Percentiles rank a stretch among this genome's conserved stretches.
These are phyloP conservation scores for Brassica carinata DNA, from an alignment of 345 rosid genomes.

Conservation along the genomic window DNA sequence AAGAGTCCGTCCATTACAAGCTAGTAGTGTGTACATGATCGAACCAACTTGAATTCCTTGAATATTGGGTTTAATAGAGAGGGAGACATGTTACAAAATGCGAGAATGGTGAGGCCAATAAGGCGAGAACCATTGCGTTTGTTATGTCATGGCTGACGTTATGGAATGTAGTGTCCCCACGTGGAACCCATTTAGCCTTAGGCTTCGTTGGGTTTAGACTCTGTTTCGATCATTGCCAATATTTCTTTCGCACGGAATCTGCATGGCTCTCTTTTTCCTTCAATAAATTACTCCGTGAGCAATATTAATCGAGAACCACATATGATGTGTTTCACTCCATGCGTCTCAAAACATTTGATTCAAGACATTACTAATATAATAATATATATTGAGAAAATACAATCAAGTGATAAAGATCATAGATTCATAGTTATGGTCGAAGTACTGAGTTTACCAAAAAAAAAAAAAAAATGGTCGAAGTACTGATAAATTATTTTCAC, in stretches of 20 bases:
- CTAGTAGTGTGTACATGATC: not conserved
- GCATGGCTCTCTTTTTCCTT: constrained; percentile 7
- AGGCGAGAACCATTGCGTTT: not conserved
- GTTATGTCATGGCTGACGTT: not conserved
- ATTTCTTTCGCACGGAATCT: not conserved
- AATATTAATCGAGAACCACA: not conserved
- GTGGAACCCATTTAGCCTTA: not conserved
- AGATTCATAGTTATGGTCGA: constrained; percentile 1
- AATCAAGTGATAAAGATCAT: not conserved
- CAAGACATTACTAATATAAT: not conserved
- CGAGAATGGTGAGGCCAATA: not conserved
- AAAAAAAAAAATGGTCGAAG: not conserved
- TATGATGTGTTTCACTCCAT: not conserved
- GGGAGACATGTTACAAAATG: not conserved
- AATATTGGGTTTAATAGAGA: too few relatives aligned
- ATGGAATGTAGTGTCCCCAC: not conserved
- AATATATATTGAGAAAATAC: not conserved
- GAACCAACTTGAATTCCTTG: not conserved
- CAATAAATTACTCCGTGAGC: not conserved
- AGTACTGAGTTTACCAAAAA: not conserved
- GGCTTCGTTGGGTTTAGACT: not conserved
- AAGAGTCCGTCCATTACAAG: not conserved
- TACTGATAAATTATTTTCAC: not conserved
- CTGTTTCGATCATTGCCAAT: constrained; percentile 2
- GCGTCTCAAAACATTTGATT: not conserved